Conservation (phyloP, 2,329 filamentous ascomycete genomes). For the Neoarthrinium moseri region DNA sequence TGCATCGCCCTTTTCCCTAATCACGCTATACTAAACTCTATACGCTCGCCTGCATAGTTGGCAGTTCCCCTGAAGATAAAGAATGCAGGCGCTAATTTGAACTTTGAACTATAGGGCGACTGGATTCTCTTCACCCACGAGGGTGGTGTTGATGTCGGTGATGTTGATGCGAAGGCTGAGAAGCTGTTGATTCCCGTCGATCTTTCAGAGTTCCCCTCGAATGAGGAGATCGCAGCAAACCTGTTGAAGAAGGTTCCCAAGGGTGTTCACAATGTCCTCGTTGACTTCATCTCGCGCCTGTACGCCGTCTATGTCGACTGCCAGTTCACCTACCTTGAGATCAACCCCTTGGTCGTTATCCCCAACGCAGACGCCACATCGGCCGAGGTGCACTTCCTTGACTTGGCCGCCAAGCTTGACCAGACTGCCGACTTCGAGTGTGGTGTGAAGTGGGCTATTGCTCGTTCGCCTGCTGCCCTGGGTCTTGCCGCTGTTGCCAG, state of each 20-base stretch:
- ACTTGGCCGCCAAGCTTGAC: constrained; percentile 97
- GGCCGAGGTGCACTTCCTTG: constrained; percentile 94
- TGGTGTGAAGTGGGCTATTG: constrained; percentile 97
- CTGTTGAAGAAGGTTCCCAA: constrained; percentile 92
- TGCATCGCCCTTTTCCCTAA: constrained; percentile 3
- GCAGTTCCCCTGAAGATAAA: not conserved
- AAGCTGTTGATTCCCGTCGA: constrained; percentile 98
- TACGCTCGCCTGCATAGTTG: too few species aligned
- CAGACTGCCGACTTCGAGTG: constrained; percentile 99
- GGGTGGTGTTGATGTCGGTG: constrained; percentile 98
- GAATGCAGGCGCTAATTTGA: constrained; percentile 12
- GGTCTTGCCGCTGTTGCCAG: constrained; percentile 70
- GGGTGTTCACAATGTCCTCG: constrained; percentile 95
- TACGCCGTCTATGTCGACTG: constrained; percentile 99
- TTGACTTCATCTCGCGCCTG: constrained; percentile 97
- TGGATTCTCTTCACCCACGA: constrained; percentile 99
- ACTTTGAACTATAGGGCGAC: constrained; percentile 72
- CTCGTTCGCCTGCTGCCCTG: constrained; percentile 83
- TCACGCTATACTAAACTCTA: constrained; percentile 5
- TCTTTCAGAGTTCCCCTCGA: constrained; percentile 90
- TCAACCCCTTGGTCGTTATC: constrained; percentile 98
- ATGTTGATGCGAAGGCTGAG: constrained; percentile 98
- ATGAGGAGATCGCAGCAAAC: constrained; percentile 82
- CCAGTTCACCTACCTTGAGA: constrained; percentile 99
- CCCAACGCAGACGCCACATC: constrained; percentile 91